Conservation (phyloP, 495 filamentous ascomycete species). For the Penicillium bovifimosum region DNA sequence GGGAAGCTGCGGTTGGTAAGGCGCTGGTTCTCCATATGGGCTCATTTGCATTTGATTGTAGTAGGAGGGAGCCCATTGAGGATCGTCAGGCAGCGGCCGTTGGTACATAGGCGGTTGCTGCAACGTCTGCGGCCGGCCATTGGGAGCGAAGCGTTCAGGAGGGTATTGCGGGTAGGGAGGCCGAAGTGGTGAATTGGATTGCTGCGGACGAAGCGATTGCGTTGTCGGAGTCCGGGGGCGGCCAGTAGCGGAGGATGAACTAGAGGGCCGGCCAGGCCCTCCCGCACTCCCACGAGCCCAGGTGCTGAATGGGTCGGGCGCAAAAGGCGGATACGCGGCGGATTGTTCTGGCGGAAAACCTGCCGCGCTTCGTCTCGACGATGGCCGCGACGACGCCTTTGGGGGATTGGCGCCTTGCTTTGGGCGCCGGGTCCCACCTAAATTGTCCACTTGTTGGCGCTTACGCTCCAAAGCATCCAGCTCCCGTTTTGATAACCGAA, state of each 20-base stretch:
- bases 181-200: slow-evolving; percentile 31
- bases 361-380: slow-evolving; percentile 20
- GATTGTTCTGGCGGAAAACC: slow-evolving; percentile 19
- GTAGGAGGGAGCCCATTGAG: slow-evolving; percentile 41
- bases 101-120: slow-evolving; percentile 20
- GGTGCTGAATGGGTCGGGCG: slow-evolving; percentile 17
- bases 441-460: slow-evolving; percentile 47
- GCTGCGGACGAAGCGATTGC: slow-evolving; percentile 34
- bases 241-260: slow-evolving; percentile 25
- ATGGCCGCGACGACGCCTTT: slow-evolving; percentile 9
- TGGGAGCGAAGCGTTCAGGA: slow-evolving; percentile 28
- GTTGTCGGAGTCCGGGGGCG: slow-evolving; percentile 38
- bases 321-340: slow-evolving; percentile 23
- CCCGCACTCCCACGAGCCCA: slow-evolving; percentile 21
- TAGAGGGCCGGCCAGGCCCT: slow-evolving; percentile 21
- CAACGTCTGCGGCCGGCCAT: slow-evolving; percentile 27
- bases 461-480: slow-evolving; percentile 70
- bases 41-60: slow-evolving; percentile 29
- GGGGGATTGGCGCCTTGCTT: slow-evolving; percentile 6
- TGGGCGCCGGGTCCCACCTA: slow-evolving; percentile 16
- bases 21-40: slow-evolving; percentile 27
- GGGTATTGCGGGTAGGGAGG: slow-evolving; percentile 22
- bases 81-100: slow-evolving; percentile 42
- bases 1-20: slow-evolving; percentile 28
- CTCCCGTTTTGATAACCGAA: slow-evolving; percentile 68